Evolutionary conservation across 225 moss, liverwort and hornwort species (phyloP).

Genomic region (Lunularia cruciata): DNA sequence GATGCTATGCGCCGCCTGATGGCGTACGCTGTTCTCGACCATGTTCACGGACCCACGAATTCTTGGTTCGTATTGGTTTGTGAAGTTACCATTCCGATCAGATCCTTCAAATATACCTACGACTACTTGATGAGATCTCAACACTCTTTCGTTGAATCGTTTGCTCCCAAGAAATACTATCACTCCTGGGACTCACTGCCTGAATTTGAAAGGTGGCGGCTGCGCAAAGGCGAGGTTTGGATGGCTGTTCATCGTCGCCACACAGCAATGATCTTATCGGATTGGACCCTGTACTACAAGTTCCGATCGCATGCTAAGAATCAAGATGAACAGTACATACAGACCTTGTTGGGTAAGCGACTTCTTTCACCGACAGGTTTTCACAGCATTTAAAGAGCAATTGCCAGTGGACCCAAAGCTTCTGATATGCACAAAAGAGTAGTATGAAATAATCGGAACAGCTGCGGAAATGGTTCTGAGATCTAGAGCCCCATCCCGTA

Average conservation of each 20-base stretch:
- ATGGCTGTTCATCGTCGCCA: conserved; percentile 55
- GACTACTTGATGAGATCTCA: conserved; percentile 39
- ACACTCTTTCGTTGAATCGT: conserved; percentile 47
- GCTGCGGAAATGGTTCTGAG: too few relatives aligned
- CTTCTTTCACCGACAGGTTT: neutral
- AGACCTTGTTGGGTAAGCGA: conserved; percentile 43
- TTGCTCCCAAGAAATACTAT: neutral
- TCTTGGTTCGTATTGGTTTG: conserved; percentile 45
- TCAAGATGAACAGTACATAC: conserved; percentile 47
- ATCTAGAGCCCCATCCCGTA: too few relatives aligned
- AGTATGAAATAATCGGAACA: too few relatives aligned
- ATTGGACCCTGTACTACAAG: conserved; percentile 34
- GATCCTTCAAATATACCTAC: conserved; percentile 37
- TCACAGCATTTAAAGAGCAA: too few relatives aligned
- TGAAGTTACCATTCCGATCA: conserved; percentile 42
- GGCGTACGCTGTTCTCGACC: conserved; percentile 42
- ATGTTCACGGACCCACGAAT: conserved; percentile 24
- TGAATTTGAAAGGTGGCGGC: neutral
- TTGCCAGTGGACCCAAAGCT: too few relatives aligned
- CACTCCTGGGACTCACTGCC: conserved; percentile 12
- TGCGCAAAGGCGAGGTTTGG: conserved; percentile 71
- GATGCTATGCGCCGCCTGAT: conserved; percentile 41
- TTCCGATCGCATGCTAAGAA: conserved; percentile 34
- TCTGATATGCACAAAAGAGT: too few relatives aligned
- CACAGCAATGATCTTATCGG: conserved; percentile 45